Conservation (phyloP, 1,284 basidiomycete genomes). For the Ustilago vetiveriae region DNA sequence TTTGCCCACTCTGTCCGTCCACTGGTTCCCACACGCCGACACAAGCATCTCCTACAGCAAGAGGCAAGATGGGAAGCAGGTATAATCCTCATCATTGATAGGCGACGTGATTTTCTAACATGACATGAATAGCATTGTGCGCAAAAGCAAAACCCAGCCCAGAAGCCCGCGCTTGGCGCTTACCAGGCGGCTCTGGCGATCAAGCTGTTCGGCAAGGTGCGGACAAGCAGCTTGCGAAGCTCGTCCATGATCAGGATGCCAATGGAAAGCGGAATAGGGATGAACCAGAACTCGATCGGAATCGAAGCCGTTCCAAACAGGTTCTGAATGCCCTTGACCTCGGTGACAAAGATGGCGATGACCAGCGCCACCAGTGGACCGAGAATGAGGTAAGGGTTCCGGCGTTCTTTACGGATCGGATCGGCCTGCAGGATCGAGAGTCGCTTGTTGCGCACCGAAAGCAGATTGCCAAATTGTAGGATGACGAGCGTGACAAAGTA, state of each 20-base stretch:
- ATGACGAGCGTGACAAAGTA: slow-evolving; percentile 75
- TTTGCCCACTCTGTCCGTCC: too few relatives aligned
- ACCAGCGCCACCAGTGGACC: slow-evolving; percentile 42
- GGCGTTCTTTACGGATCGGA: slow-evolving; percentile 34
- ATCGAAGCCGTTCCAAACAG: slow-evolving; percentile 63
- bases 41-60: too few relatives aligned
- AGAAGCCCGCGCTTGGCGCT: too few relatives aligned
- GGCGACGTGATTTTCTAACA: too few relatives aligned
- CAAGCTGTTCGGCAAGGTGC: slow-evolving; percentile 56
- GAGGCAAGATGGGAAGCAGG: too few relatives aligned
- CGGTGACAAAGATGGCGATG: slow-evolving; percentile 55
- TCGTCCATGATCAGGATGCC: slow-evolving; percentile 67
- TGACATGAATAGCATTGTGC: too few relatives aligned
- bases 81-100: too few relatives aligned
- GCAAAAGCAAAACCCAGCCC: too few relatives aligned
- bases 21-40: too few relatives aligned
- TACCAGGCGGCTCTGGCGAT: slow-evolving; percentile 65
- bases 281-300: slow-evolving; percentile 71
- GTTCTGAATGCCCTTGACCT: slow-evolving; percentile 48
- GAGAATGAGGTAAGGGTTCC: slow-evolving; percentile 50
- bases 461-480: slow-evolving; percentile 73
- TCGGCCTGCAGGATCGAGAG: slow-evolving; percentile 67
- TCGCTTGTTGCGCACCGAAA: slow-evolving; percentile 70
- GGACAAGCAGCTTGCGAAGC: slow-evolving; percentile 58
- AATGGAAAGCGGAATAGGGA: slow-evolving; percentile 69